A percentile compares a stretch with the other conserved stretches of the same genome.
Evolutionary conservation across 2,329 filamentous ascomycete species (phyloP).

Genomic region (Periconia sp.): DNA sequence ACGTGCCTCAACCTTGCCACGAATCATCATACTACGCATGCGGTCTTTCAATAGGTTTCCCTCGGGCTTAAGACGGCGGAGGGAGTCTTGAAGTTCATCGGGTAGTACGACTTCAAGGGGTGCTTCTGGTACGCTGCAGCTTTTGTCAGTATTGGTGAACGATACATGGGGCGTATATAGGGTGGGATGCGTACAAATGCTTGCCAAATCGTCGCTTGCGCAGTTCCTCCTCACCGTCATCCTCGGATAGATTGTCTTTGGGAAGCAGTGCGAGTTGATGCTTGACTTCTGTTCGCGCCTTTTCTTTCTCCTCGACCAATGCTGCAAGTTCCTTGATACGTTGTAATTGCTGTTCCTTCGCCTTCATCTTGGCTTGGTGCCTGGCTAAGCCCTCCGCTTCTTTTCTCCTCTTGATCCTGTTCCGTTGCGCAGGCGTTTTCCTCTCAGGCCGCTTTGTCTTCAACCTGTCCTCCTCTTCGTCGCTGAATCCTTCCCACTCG

Average conservation of each 20-base stretch:
- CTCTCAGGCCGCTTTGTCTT: conserved; percentile 76
- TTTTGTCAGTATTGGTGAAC: conserved; percentile 11
- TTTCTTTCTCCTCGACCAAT: conserved; percentile 63
- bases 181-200: conserved; percentile 49
- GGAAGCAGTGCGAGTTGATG: conserved; percentile 26
- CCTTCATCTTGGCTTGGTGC: conserved; percentile 75
- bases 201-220: conserved; percentile 72
- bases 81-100: conserved; percentile 54
- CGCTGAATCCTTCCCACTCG: conserved; percentile 64
- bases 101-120: conserved; percentile 53
- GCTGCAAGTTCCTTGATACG: conserved; percentile 71
- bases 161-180: neutral
- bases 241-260: conserved; percentile 27
- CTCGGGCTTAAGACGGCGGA: conserved; percentile 71
- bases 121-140: conserved; percentile 68
- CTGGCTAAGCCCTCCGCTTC: conserved; percentile 77
- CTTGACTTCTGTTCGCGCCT: conserved; percentile 31
- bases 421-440: conserved; percentile 84
- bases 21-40: conserved; percentile 83
- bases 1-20: conserved; percentile 85
- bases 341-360: conserved; percentile 70
- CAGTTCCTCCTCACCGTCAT: conserved; percentile 49
- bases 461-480: conserved; percentile 52
- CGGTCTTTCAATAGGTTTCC: conserved; percentile 93
- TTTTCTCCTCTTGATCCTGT: conserved; percentile 85